Evolutionary conservation across 2,329 filamentous ascomycete genomes (phyloP).

Genomic region (Didymella glomerata): DNA sequence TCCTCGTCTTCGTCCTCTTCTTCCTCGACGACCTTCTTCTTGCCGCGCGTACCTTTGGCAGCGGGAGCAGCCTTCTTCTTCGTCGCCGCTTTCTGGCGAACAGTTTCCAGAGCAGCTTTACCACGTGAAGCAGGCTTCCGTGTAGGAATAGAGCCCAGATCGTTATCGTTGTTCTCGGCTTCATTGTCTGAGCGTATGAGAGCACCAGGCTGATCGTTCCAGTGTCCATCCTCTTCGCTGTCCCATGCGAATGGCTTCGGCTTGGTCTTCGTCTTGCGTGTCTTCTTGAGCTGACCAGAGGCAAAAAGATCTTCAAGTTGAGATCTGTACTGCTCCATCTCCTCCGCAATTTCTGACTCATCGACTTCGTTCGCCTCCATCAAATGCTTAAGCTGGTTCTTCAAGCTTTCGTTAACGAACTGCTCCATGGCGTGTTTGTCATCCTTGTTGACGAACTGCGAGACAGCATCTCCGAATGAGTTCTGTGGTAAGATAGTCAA

Average conservation of each 20-base stretch:
- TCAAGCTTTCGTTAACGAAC: constrained; percentile 57
- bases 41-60: constrained; percentile 50
- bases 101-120: constrained; percentile 51
- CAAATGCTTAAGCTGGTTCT: constrained; percentile 55
- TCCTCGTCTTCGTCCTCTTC: constrained; percentile 54
- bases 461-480: constrained; percentile 90
- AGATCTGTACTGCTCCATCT: constrained; percentile 76
- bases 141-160: constrained; percentile 41
- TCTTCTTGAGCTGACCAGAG: constrained; percentile 67
- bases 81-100: constrained; percentile 34
- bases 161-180: constrained; percentile 54
- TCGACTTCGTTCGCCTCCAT: constrained; percentile 67
- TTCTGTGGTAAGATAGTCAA: constrained; percentile 93
- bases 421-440: constrained; percentile 85
- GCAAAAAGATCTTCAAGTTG: constrained; percentile 76
- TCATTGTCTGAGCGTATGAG: constrained; percentile 63
- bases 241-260: constrained; percentile 85
- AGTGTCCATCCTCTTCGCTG: constrained; percentile 84
- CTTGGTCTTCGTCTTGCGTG: constrained; percentile 68
- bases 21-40: constrained; percentile 53
- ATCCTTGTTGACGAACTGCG: constrained; percentile 92
- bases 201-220: constrained; percentile 80
- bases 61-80: constrained; percentile 50
- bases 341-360: constrained; percentile 73
- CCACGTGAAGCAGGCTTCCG: constrained; percentile 56